Conservation (phyloP, 2,329 filamentous ascomycete species). For the Penicillium capsulatum region DNA sequence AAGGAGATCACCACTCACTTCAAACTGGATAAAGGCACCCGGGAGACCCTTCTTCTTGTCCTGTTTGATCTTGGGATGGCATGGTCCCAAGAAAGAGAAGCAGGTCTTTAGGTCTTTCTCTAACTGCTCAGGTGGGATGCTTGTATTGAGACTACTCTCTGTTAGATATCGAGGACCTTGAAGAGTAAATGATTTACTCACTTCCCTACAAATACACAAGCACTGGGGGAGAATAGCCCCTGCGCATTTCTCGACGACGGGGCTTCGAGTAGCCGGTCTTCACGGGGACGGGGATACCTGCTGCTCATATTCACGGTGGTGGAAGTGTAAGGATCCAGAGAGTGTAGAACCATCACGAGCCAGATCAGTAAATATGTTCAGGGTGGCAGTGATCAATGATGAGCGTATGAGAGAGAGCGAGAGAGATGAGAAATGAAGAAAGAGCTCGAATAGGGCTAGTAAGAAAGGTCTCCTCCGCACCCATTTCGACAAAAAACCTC, state of each 20-base stretch:
- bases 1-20: too few relatives aligned
- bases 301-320: background rate
- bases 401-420: too few relatives aligned
- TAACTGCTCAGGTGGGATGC: conserved; percentile 25
- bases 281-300: conserved; percentile 15
- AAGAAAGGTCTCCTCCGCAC: too few relatives aligned
- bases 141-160: conserved; percentile 25
- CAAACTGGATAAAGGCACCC: conserved; percentile 39
- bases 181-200: conserved; percentile 17
- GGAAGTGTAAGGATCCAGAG: background rate
- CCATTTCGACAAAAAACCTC: background rate
- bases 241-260: conserved; percentile 34
- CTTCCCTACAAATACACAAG: conserved; percentile 41
- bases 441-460: too few relatives aligned
- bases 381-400: too few relatives aligned
- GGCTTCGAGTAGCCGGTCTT: conserved; percentile 26
- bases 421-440: too few relatives aligned
- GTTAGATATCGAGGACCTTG: conserved; percentile 4
- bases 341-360: conserved; percentile 6
- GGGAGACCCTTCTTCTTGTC: conserved; percentile 32
- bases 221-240: conserved; percentile 35
- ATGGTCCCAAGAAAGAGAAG: conserved; percentile 33
- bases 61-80: conserved; percentile 35
- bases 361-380: too few relatives aligned
- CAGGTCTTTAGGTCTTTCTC: conserved; percentile 25